A percentile compares a stretch with the other conserved stretches of the same genome.
Conservation (phyloP, 2,329 filamentous ascomycete species). For the Ampelomyces quisqualis region DNA sequence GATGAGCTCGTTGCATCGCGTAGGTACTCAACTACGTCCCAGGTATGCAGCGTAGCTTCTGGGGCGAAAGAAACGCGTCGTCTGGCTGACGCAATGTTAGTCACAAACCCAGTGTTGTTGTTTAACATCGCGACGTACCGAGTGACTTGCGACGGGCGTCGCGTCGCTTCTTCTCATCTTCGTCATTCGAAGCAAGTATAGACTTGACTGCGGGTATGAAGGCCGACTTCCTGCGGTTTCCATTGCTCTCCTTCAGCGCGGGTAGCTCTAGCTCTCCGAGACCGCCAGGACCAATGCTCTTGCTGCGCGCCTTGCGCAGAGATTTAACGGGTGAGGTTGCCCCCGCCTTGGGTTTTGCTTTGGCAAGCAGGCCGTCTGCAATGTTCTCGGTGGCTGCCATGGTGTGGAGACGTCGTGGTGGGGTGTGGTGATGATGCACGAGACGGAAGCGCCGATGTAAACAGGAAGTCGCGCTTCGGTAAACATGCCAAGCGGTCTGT, state of each 20-base stretch:
- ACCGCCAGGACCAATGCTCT: constrained; percentile 92
- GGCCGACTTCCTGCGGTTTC: constrained; percentile 70
- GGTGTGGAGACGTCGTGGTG: constrained; percentile 14
- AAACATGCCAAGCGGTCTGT: constrained; percentile 4
- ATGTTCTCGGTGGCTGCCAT: constrained; percentile 59
- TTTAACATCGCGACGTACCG: constrained; percentile 47
- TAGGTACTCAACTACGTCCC: constrained; percentile 87
- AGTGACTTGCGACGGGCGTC: constrained; percentile 91
- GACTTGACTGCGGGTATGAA: constrained; percentile 54
- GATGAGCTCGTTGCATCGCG: constrained; percentile 81
- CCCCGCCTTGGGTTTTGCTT: constrained; percentile 26
- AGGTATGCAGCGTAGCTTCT: constrained; percentile 94
- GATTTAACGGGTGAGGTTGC: constrained; percentile 35
- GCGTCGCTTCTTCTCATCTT: constrained; percentile 64
- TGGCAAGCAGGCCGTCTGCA: constrained; percentile 42
- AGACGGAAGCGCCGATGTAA: constrained; percentile 12
- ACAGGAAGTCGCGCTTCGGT: constrained; percentile 8
- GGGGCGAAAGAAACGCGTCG: constrained; percentile 95
- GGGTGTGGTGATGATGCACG: constrained; percentile 12
- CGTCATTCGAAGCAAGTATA: constrained; percentile 59
- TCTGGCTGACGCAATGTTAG: constrained; percentile 58
- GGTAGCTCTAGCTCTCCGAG: constrained; percentile 86
- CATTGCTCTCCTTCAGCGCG: constrained; percentile 66
- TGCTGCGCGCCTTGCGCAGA: constrained; percentile 65
- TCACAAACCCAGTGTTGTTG: background rate